These are phyloP conservation scores for Dendrobium catenatum DNA, from an alignment of 106 monocot species.

Conservation along the genomic window DNA sequence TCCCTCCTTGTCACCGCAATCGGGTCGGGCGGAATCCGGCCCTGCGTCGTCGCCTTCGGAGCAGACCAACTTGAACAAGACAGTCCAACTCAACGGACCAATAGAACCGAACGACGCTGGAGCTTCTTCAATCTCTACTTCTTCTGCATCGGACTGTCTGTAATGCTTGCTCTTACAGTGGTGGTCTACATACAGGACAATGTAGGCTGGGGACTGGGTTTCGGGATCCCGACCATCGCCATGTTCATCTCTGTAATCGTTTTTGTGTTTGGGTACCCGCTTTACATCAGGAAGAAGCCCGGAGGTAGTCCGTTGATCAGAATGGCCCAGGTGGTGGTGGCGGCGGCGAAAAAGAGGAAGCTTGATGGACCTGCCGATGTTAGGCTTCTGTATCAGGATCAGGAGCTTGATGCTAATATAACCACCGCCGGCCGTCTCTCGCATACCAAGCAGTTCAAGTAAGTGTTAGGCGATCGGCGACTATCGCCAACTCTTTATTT, in stretches of 20 bases:
- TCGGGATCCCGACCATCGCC: slow-evolving; percentile 47
- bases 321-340: slow-evolving; percentile 35
- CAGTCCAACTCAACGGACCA: not conserved
- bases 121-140: slow-evolving; percentile 78
- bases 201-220: slow-evolving; percentile 57
- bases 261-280: slow-evolving; percentile 34
- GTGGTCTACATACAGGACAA: slow-evolving; percentile 65
- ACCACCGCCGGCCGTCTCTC: slow-evolving; percentile 41
- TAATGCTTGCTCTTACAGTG: slow-evolving; percentile 47
- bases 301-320: slow-evolving; percentile 39
- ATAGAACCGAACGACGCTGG: slow-evolving; percentile 27
- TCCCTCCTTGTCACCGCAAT: slow-evolving; percentile 39
- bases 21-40: slow-evolving; percentile 51
- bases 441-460: slow-evolving; percentile 32
- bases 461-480: slow-evolving; percentile 12
- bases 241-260: slow-evolving; percentile 41
- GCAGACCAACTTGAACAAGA: slow-evolving; percentile 57
- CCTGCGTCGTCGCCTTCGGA: slow-evolving; percentile 60
- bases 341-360: slow-evolving; percentile 53
- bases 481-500: too few relatives aligned
- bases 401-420: slow-evolving; percentile 55
- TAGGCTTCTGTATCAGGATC: slow-evolving; percentile 36
- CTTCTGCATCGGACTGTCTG: slow-evolving; percentile 46
- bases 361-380: slow-evolving; percentile 11
- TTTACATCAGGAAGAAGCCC: slow-evolving; percentile 45